Conservation (phyloP, 2,329 filamentous ascomycete species). For the Xylaria sp. region DNA sequence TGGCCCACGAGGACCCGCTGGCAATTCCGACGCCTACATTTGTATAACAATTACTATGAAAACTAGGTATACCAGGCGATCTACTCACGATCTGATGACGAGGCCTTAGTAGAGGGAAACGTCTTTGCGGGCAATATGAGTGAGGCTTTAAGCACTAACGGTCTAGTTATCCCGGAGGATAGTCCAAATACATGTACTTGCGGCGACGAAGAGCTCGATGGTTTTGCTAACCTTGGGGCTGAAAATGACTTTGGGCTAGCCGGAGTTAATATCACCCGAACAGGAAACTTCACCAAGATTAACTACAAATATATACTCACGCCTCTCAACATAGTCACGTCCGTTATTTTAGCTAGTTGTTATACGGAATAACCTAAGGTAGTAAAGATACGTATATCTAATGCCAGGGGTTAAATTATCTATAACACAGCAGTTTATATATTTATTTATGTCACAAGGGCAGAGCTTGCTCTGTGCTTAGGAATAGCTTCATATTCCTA, state of each 20-base stretch:
- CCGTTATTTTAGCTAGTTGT: slow-evolving; percentile 54
- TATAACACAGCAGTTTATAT: too few species aligned
- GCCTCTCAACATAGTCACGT: slow-evolving; percentile 54
- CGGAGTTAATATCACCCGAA: slow-evolving; percentile 61
- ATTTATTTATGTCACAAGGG: too few species aligned
- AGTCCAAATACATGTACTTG: slow-evolving; percentile 62
- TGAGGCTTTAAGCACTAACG: slow-evolving; percentile 63
- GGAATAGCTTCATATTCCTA: too few species aligned
- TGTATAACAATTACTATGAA: slow-evolving; percentile 61
- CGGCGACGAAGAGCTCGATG: slow-evolving; percentile 64
- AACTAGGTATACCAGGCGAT: slow-evolving; percentile 60
- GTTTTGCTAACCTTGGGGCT: slow-evolving; percentile 62
- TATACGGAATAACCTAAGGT: too few species aligned
- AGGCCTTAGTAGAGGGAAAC: slow-evolving; percentile 61
- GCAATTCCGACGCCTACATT: slow-evolving; percentile 61
- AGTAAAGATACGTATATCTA: too few species aligned
- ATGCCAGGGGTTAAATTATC: too few species aligned
- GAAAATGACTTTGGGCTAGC: slow-evolving; percentile 61
- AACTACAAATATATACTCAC: slow-evolving; percentile 62
- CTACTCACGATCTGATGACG: slow-evolving; percentile 60
- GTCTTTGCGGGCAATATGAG: slow-evolving; percentile 58
- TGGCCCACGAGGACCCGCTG: slow-evolving; percentile 59
- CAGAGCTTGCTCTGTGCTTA: too few species aligned
- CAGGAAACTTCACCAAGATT: slow-evolving; percentile 59
- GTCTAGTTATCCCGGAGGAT: slow-evolving; percentile 64